Conservation (phyloP, 805 yeast genomes). For the Millerozyma acaciae region DNA sequence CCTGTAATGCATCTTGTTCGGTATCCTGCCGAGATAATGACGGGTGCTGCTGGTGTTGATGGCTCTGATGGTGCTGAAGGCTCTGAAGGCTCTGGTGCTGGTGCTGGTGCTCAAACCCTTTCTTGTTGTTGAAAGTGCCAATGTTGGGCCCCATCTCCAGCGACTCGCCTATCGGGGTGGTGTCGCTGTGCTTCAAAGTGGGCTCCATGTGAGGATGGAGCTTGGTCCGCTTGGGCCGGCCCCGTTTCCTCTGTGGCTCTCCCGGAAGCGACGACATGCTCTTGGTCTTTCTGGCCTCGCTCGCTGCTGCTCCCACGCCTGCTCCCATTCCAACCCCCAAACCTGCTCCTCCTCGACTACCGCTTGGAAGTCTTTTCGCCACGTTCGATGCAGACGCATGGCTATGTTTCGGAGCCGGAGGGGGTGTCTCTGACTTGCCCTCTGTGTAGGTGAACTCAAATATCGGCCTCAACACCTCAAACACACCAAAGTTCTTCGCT, state of each 20-base stretch:
- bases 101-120: constrained; percentile 8
- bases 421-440: constrained; percentile 40
- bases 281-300: constrained; percentile 19
- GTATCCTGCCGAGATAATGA: constrained; percentile 34
- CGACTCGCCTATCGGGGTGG: constrained; percentile 26
- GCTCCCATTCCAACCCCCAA: too few relatives aligned
- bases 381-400: constrained; percentile 44
- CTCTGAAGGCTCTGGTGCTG: too few relatives aligned
- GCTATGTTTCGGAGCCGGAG: constrained; percentile 45
- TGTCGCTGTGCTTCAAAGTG: constrained; percentile 27
- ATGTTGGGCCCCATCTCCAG: constrained; percentile 24
- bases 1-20: constrained; percentile 36
- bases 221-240: constrained; percentile 32
- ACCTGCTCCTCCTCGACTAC: too few relatives aligned
- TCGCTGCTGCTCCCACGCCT: constrained; percentile 9
- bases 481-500: constrained; percentile 38
- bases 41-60: constrained; percentile 15
- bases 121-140: constrained; percentile 24
- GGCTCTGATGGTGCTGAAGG: too few relatives aligned
- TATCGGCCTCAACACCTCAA: constrained; percentile 57
- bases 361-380: constrained; percentile 27
- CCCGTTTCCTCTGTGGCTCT: constrained; percentile 34
- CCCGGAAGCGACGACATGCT: constrained; percentile 18
- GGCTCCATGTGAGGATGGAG: constrained; percentile 19
- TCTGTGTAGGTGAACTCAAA: constrained; percentile 54